Base-by-base conservation (phyloP, 176 grass and related monocot genomes). In the Bothriochloa decipiens region DNA sequence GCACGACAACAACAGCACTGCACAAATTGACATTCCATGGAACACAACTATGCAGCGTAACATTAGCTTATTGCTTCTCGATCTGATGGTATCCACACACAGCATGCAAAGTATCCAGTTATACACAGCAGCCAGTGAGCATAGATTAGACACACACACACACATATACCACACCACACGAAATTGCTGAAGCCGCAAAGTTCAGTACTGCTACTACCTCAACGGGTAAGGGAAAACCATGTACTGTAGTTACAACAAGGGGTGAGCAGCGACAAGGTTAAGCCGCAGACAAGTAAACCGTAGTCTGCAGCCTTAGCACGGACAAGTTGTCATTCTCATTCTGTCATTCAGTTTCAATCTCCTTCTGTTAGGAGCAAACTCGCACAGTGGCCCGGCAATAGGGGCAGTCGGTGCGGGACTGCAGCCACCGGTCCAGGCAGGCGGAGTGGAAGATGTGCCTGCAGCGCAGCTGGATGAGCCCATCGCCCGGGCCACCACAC, bases 361-460 rank as follows among this genome's bases (percentile, higher is more conserved):
- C 58, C n/a, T 62, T 78, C 9, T 22, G 79, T 72, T 78, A 72
- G 88, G 27, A 87, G 77, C 40, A 84, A 17, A 83, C 58, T 62
- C 58, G 77, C 49, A 93, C 78, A 16, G 35, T 65, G 36, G 86
- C 68, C 62, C 94, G 75, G 78, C 91, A 93, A 60, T 89, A 96
- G 16, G 94, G 94, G 78, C 91, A 96, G 53, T 91, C 84, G 13
- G 86, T 69, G 22, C 81, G 89, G 11, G 84, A 78, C 23, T 5
- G 81, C 40, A 96, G 81, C 94, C 94, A 96, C 33, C 58, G 69
- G 18, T 75, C 81, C 18, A 96, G 77, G 89, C 94, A 96, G 3
- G 13, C 70, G 6, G 89, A 91, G 83, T 91, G 94, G 71, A 96
- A 96, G 49, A 86, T 49, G 57, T 96, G 94, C 65, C 88, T 85